Evolutionary conservation across 129 eudicot species (phyloP).

Genomic region (Sambucus nigra): DNA sequence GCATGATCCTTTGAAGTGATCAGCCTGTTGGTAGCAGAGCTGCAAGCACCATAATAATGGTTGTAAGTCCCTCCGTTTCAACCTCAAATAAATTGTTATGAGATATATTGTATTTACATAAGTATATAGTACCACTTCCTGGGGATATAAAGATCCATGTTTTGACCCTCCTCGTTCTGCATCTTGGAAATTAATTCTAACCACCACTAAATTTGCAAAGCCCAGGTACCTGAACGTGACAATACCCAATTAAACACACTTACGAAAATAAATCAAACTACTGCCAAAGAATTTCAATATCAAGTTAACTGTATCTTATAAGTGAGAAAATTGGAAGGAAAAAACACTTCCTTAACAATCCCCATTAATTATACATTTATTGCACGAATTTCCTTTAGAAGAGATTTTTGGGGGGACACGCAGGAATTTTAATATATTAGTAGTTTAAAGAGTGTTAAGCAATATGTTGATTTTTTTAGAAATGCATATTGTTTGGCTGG

Average conservation of each 20-base stretch:
- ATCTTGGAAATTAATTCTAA: constrained; percentile 28
- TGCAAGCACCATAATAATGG: constrained; percentile 14
- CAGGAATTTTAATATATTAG: no score
- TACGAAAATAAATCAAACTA: background rate
- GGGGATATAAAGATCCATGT: constrained; percentile 69
- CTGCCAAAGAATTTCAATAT: no score
- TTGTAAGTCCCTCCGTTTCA: background rate
- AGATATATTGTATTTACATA: background rate
- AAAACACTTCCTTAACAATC: no score
- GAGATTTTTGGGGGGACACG: no score
- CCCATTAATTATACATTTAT: no score
- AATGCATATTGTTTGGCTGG: no score
- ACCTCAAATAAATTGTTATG: background rate
- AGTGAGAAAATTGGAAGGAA: no score
- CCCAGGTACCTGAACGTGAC: background rate
- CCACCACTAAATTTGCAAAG: background rate
- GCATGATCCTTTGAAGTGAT: constrained; percentile 54
- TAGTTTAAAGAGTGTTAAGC: no score
- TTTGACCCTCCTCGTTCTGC: constrained; percentile 71
- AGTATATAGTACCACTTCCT: constrained; percentile 57
- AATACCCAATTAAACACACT: background rate
- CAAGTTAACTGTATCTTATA: no score
- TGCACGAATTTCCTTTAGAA: no score
- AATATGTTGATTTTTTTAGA: no score
- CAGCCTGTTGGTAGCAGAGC: constrained; percentile 40